Base-by-base conservation (phyloP, 148 eudicot genomes). In the Nyssa sinensis region DNA sequence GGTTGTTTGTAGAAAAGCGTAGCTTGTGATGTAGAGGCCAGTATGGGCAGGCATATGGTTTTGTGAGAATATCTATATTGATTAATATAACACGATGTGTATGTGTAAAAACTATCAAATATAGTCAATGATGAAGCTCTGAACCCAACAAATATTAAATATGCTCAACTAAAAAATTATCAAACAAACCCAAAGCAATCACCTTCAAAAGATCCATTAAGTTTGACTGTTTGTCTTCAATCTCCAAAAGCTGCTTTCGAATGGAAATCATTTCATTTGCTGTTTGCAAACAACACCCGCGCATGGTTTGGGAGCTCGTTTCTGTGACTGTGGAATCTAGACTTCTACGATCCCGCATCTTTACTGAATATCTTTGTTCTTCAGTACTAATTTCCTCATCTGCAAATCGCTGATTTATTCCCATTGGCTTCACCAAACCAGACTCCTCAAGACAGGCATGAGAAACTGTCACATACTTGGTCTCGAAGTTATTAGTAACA, bases 151-250 rank as follows among this genome's bases (percentile, higher is more conserved):
- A 61, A 44, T 30, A 66, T 53, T 13, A 66, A 62, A 75, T 3
- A 21, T n/a, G n/a, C n/a, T n/a, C n/a, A n/a, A n/a, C n/a, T n/a
- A n/a, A n/a, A n/a, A n/a, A n/a, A n/a, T n/a, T n/a, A n/a, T n/a
- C n/a, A n/a, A n/a, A n/a, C n/a, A n/a, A n/a, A 62, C 32, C 24
- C 1, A 30, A 58, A 44, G 60, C 35, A 85, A 55, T 81, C 77
- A 93, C 98, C 96, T 89, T 88, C 10, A 93, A 79, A 76, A 93
- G 37, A 83, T 93, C 91, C 89, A 88, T 83, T 74, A 93, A 77
- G 74, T 80, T 79, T 57, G 92, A 85, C 77, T 93, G 98, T 74
- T 82, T 89, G 81, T 79, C 89, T 81, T 89, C 94, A 69, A 93
- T 93, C 73, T 91, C 94, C 71, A 79, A 60, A 71, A 93, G 96